Conservation (phyloP, 2,329 filamentous ascomycete species). For the Pyrenophora tritici-repentis region DNA sequence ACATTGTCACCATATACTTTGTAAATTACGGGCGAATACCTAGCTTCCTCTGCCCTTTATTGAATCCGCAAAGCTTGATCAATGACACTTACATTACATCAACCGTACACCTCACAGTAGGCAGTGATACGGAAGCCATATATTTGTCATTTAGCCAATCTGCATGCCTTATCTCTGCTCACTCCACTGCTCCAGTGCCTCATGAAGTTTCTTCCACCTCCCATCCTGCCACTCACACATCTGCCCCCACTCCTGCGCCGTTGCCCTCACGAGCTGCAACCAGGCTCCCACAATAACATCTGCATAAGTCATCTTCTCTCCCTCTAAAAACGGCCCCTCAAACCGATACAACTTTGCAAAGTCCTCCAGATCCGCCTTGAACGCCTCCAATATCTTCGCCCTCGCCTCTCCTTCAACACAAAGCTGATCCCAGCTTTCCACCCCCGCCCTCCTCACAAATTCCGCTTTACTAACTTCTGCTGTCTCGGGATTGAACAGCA, state of each 20-base stretch:
- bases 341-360: conserved; percentile 51
- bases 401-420: conserved; percentile 46
- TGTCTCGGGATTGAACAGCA: conserved; percentile 59
- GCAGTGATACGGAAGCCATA: too few relatives aligned
- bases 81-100: too few relatives aligned
- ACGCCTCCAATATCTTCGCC: conserved; percentile 44
- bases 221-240: conserved; percentile 57
- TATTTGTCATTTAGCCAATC: too few relatives aligned
- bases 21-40: too few relatives aligned
- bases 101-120: background rate
- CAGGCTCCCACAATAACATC: conserved; percentile 63
- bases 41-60: too few relatives aligned
- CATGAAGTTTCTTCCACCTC: conserved; percentile 49
- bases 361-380: conserved; percentile 49
- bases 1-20: background rate
- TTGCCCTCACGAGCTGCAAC: conserved; percentile 54
- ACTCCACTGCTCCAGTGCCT: conserved; percentile 1
- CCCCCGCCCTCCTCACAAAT: conserved; percentile 53
- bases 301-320: conserved; percentile 54
- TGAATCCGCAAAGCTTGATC: too few relatives aligned
- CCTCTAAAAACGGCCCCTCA: conserved; percentile 57
- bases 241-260: conserved; percentile 57
- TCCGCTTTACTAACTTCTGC: conserved; percentile 53
- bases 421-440: conserved; percentile 52
- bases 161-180: background rate